Evolutionary conservation across 2,329 filamentous ascomycete species (phyloP), one percentile per base, ranked within the genome.

Genomic region (Apiospora pterosperma): DNA sequence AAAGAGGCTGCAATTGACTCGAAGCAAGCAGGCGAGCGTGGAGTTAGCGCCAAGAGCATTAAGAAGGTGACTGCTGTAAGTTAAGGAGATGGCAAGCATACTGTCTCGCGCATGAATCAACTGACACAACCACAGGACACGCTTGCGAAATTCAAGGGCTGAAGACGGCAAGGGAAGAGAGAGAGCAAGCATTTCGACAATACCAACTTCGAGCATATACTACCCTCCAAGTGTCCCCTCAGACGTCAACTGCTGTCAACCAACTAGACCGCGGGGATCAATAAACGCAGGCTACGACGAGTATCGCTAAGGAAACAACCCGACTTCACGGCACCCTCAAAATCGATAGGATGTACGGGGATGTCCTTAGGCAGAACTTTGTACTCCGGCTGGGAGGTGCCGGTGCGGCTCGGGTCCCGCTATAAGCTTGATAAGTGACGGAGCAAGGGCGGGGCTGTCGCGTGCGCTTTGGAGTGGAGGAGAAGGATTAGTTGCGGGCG

Each of bases 1-100:
- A 92, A 91, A 69, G 92, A 96, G 79, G 90, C 92, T 0, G 84
- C 86, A 2, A 95, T 95, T 67, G 86, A 89, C 71, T 88, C 91
- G 61, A 93, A 92, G 73, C 87, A 90, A 74, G 82, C 86, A 14
- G 90, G 91, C 25, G 92, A 96, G 74, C 87, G 88, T 70, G 86
- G 86, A 5, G 82, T 96, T 64, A 90, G 90, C n/a, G 89, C 90
- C 2, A 88, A 88, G 72, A 91, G 90, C 67, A 86, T 97, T 60
- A 88, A 88, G 75, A 94, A 91, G 75, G 92, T 92, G 59, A 91
- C 92, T 2, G 87, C 90, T 76, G 91, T 93, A 80, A 66, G 87
- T 78, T 65, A 38, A 8, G 25, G n/a, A 34, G 28, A 34, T 38
- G 25, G 28, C n/a, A n/a, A 55, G 16, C 28, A 55, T 28, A 14